phyloP scores from a whole-genome alignment of 179 eudicot genomes.

The Nepenthes alata region DNA sequence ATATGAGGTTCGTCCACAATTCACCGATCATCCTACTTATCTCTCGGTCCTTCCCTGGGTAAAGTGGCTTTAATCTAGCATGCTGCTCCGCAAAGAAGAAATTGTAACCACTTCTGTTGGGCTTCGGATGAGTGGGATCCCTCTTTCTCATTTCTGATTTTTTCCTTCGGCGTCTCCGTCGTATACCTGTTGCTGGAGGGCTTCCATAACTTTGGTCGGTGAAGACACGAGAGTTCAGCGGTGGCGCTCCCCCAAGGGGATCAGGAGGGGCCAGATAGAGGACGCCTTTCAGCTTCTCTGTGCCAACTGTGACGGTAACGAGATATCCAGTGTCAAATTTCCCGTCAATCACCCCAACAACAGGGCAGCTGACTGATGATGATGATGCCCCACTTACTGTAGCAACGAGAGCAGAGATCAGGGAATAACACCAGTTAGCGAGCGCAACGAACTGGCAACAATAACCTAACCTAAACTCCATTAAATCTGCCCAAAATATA shows the following conservation, averaged over 20 bases:
- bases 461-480: no score
- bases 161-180: conserved; percentile 67
- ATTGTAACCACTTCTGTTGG: conserved; percentile 87
- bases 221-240: conserved; percentile 13
- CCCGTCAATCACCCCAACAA: conserved; percentile 79
- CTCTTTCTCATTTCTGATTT: conserved; percentile 68
- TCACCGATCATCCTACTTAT: conserved; percentile 96
- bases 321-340: conserved; percentile 94
- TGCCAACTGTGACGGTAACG: conserved; percentile 67
- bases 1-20: conserved; percentile 60
- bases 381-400: conserved; percentile 9
- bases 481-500: no score
- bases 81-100: conserved; percentile 95
- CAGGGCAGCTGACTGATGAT: conserved; percentile 26
- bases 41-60: conserved; percentile 78
- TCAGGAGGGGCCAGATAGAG: conserved; percentile 47
- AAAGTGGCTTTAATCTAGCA: conserved; percentile 60
- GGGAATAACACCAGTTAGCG: no score
- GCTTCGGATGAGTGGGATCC: conserved; percentile 90
- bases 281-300: conserved; percentile 67
- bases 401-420: no score
- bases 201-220: conserved; percentile 6
- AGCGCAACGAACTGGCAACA: no score
- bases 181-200: conserved; percentile 20
- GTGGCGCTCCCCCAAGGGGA: conserved; percentile 1